Conservation (phyloP, 106 monocot species). For the Allium cepa region DNA sequence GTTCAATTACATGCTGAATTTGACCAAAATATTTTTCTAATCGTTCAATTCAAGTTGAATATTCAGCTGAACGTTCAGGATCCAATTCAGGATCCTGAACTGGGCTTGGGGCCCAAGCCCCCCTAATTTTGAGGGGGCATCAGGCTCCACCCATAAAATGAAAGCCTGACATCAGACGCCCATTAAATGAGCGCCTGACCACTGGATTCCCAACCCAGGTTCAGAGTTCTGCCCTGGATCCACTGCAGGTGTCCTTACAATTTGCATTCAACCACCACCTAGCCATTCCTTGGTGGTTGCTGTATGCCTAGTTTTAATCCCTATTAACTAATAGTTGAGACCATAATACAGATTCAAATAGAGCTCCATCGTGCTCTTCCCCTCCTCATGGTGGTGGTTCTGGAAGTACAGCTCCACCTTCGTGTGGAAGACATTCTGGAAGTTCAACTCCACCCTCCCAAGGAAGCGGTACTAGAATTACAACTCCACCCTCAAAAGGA, state of each 20-base stretch:
- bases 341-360: neutral
- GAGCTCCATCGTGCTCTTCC: conserved; percentile 2
- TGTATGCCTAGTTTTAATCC: neutral
- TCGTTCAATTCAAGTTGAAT: no score
- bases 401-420: neutral
- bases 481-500: neutral
- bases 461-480: neutral
- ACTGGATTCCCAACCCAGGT: no score
- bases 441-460: neutral
- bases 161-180: no score
- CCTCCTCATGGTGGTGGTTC: neutral
- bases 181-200: no score
- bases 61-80: no score
- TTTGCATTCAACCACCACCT: neutral
- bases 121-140: no score
- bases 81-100: no score
- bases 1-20: no score
- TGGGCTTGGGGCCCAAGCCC: no score
- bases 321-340: neutral
- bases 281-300: neutral
- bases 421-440: neutral
- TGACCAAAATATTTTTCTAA: no score
- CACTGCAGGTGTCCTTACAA: neutral
- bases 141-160: no score
- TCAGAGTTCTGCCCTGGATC: neutral